phyloP scores from a whole-genome alignment of 306 rosid species.

The Rosa lucieae region DNA sequence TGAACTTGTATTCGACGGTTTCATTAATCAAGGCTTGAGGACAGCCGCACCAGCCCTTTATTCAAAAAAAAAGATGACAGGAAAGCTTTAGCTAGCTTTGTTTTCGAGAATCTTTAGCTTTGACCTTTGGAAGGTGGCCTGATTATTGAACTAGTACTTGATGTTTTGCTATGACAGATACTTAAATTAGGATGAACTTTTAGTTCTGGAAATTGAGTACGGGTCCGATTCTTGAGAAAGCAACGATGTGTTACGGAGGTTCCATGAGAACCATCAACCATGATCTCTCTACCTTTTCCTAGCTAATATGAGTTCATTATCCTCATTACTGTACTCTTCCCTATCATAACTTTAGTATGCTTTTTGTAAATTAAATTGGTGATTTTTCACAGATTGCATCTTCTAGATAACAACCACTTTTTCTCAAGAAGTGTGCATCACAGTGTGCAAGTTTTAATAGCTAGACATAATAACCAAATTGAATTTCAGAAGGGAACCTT shows the following conservation, averaged over 20 bases:
- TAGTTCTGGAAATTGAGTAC: not conserved
- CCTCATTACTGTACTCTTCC: not conserved
- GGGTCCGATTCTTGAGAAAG: not conserved
- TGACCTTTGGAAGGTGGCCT: not conserved
- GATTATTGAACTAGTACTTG: not conserved
- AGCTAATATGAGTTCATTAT: not conserved
- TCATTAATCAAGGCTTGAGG: too few relatives aligned
- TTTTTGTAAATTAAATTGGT: not conserved
- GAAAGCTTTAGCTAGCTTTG: not conserved
- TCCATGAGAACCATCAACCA: not conserved
- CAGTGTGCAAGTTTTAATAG: not conserved
- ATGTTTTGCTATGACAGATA: not conserved
- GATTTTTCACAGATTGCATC: not conserved
- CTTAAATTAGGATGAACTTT: not conserved
- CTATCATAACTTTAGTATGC: not conserved
- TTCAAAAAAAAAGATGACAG: not conserved
- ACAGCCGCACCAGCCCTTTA: too few relatives aligned
- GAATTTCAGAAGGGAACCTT: slow-evolving; percentile 4
- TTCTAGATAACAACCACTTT: not conserved
- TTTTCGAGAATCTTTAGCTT: not conserved
- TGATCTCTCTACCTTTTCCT: too few relatives aligned
- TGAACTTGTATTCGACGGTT: not conserved
- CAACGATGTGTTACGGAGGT: not conserved
- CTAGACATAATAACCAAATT: not conserved
- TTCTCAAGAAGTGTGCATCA: not conserved